Evolutionary conservation across 805 yeast genomes (phyloP).

Genomic region (Sugiyamaella floridensis): DNA sequence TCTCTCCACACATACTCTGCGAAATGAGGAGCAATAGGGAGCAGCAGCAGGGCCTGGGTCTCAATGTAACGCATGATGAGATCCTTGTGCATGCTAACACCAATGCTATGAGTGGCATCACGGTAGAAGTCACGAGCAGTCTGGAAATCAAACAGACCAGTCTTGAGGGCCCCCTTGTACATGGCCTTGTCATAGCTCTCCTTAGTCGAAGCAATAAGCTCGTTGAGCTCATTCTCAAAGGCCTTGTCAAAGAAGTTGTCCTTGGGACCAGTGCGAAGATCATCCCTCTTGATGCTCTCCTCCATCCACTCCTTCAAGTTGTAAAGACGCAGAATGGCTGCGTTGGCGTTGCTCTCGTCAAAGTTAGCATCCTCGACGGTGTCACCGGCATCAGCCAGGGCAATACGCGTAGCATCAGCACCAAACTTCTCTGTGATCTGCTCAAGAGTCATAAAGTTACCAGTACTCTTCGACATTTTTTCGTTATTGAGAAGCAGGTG

Average conservation of each 20-base stretch:
- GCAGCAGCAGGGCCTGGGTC: conserved; percentile 71
- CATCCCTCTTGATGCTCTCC: conserved; percentile 49
- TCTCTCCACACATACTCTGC: conserved; percentile 87
- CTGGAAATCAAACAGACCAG: conserved; percentile 90
- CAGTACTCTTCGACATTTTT: conserved; percentile 97
- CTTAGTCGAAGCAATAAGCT: conserved; percentile 65
- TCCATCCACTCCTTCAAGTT: conserved; percentile 96
- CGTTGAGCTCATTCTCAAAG: conserved; percentile 90
- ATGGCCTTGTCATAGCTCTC: conserved; percentile 63
- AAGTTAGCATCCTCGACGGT: conserved; percentile 95
- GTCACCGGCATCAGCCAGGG: conserved; percentile 98
- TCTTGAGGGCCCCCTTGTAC: conserved; percentile 84
- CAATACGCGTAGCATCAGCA: conserved; percentile 96
- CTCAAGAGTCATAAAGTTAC: conserved; percentile 88
- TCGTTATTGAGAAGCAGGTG: conserved; percentile 92
- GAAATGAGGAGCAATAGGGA: conserved; percentile 95
- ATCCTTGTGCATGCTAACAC: conserved; percentile 67
- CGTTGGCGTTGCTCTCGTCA: conserved; percentile 93
- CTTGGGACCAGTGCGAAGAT: conserved; percentile 48
- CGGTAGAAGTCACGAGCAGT: conserved; percentile 94
- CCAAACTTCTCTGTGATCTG: conserved; percentile 85
- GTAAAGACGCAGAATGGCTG: conserved; percentile 89
- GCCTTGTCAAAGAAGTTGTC: conserved; percentile 75
- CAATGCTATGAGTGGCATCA: conserved; percentile 51
- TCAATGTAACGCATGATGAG: conserved; percentile 77